phyloP scores from a whole-genome alignment of 2,329 filamentous ascomycete genomes.

The Alternaria conjuncta region DNA sequence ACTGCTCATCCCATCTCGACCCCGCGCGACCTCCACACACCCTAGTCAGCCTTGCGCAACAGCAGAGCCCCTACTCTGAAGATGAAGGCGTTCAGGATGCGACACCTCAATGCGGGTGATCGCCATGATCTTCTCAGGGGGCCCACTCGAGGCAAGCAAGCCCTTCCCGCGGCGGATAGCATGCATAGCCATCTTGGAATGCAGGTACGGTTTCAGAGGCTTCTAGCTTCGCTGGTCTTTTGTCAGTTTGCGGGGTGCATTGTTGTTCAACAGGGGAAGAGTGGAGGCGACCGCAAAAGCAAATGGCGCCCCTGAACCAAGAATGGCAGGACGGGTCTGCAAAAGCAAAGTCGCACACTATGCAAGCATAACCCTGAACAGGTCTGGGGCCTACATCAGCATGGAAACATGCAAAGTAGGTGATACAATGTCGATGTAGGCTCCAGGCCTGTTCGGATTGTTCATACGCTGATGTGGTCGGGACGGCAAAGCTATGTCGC shows the following conservation, averaged over 20 bases:
- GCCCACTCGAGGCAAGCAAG: neutral
- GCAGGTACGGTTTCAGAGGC: neutral
- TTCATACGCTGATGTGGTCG: neutral
- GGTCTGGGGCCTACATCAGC: neutral
- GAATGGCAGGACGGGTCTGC: neutral
- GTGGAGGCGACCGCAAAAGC: neutral
- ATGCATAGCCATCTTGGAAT: neutral
- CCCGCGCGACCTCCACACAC: neutral
- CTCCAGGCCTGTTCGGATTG: neutral
- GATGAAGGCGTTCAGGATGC: neutral
- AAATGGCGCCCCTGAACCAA: neutral
- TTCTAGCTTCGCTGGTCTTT: neutral
- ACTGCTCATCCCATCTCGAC: neutral
- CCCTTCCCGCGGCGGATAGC: neutral
- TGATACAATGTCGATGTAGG: neutral
- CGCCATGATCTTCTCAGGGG: neutral
- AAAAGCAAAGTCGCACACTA: neutral
- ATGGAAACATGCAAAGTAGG: neutral
- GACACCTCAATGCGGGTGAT: neutral
- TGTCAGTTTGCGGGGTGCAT: neutral
- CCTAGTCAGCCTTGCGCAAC: neutral
- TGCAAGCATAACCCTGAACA: neutral
- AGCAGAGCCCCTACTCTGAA: neutral
- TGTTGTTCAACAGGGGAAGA: slow-evolving; percentile 1
- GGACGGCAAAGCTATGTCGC: neutral